Evolutionary conservation across 768 basidiomycete species (phyloP).

Genomic region (Tricholoma furcatifolium): DNA sequence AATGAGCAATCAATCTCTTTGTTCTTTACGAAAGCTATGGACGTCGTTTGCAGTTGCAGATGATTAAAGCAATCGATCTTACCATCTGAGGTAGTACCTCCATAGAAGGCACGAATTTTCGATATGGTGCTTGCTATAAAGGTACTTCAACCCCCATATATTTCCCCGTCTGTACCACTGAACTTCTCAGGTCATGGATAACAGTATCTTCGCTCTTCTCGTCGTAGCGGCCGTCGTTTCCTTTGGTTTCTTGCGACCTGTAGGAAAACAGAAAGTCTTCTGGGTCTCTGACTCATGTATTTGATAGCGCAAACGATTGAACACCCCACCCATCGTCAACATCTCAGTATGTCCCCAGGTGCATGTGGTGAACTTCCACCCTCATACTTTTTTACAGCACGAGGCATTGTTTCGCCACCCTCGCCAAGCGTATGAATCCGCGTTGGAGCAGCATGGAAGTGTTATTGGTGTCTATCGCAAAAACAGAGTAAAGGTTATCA

Average conservation of each 20-base stretch:
- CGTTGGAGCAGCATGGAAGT: slow-evolving; percentile 3
- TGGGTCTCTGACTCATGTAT: too few species aligned
- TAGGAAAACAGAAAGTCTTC: not conserved
- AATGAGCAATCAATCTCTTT: too few species aligned
- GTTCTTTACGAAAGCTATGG: too few species aligned
- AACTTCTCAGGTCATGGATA: not conserved
- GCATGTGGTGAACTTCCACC: not conserved
- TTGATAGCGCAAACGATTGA: not conserved
- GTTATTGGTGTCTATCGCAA: slow-evolving; percentile 9
- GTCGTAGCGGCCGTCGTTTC: not conserved
- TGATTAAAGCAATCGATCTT: too few species aligned
- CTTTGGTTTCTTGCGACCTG: not conserved
- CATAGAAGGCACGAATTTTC: too few species aligned
- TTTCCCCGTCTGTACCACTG: too few species aligned
- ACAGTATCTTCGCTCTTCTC: not conserved
- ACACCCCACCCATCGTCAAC: slow-evolving; percentile 7
- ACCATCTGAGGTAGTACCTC: too few species aligned
- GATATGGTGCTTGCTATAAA: too few species aligned
- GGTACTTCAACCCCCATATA: too few species aligned
- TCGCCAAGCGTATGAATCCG: slow-evolving; percentile 4
- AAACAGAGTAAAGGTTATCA: not conserved
- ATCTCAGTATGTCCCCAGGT: not conserved
- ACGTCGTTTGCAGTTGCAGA: too few species aligned
- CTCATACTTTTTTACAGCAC: not conserved
- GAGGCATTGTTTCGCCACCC: slow-evolving; percentile 5